Base-by-base conservation (phyloP, 1,139 yeast genomes). In the Lodderomyces margitis region DNA sequence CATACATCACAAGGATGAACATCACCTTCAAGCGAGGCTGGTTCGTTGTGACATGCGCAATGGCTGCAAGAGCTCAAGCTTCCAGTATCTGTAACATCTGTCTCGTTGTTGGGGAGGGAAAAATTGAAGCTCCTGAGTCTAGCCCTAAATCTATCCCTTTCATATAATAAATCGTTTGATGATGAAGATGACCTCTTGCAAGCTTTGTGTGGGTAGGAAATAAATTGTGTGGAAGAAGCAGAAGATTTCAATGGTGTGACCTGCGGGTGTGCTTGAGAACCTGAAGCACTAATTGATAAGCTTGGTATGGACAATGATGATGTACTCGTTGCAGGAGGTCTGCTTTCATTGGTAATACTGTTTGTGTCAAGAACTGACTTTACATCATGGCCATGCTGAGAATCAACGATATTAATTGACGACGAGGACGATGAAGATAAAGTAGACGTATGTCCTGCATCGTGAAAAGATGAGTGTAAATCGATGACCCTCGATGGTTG, bases 141-240 rank as follows among this genome's bases (percentile, higher is more conserved):
- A 6, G 76, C 75, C 38, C 73, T 53, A 45, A 71, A 71, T 33
- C 77, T 53, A 46, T 71, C 78, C 35, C 78, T 52, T 49, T 72
- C 77, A 49, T 68, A 68, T 10, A 66, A 34, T 30, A 62, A 55
- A 48, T 71, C 78, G 46, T 70, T 70, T 9, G 77, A 71, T 5
- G 71, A 52, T 2, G 75, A 70, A 1, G 70, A 63, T 1, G 75
- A 62, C 24, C 78, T 50, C 48, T 73, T 73, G 30, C 48, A 47
- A n/a, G 49, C 39, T 19, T 48, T 45, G 14, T 34, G 34, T 9
- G 10, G 25, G n/a, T 36, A 8, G 5, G 32, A 17, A 7, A 14
- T 10, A 9, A n/a, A 16, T 17, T 15, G 8, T 19, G 36, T 24
- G 15, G 20, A 15, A 17, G 20, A 10, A 5, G 27, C 11, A 19